These are phyloP conservation scores for Carex arenaria DNA, from an alignment of 202 grass and related monocot species.

Conservation along the genomic window DNA sequence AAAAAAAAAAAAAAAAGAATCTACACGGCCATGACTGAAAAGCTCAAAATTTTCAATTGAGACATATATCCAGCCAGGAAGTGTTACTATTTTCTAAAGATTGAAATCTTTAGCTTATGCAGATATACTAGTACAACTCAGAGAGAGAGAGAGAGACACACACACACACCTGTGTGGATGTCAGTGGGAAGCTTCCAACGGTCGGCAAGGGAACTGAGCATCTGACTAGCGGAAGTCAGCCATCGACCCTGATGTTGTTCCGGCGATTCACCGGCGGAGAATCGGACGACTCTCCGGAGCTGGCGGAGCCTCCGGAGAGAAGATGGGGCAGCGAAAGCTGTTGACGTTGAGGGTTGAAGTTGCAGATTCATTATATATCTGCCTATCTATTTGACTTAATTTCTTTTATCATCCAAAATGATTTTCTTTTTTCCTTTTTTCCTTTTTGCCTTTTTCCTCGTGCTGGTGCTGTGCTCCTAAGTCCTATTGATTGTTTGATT, in stretches of 20 bases:
- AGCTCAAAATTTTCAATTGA: not conserved
- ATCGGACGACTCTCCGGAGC: constrained; percentile 16
- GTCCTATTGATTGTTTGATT: not conserved
- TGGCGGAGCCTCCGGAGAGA: not conserved
- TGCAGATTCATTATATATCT: constrained; percentile 5
- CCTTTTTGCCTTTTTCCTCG: no score
- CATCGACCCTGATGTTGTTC: constrained; percentile 8
- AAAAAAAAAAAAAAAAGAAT: no score
- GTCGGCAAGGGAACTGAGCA: constrained; percentile 22
- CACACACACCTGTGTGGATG: constrained; percentile 53
- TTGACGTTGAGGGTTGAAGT: constrained; percentile 3
- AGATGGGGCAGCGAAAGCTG: not conserved
- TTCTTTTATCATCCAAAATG: not conserved
- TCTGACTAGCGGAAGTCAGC: constrained; percentile 17
- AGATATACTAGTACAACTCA: constrained; percentile 19
- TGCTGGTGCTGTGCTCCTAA: no score
- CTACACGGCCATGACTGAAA: not conserved
- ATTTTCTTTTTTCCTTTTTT: not conserved
- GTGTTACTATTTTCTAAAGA: not conserved
- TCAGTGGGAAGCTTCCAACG: constrained; percentile 61
- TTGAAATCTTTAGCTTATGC: not conserved
- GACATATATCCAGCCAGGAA: not conserved
- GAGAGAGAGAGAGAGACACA: not conserved
- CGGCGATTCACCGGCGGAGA: constrained; percentile 14
- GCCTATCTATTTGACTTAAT: not conserved